Conservation (phyloP, 2,329 filamentous ascomycete genomes). For the Boeremia exigua region DNA sequence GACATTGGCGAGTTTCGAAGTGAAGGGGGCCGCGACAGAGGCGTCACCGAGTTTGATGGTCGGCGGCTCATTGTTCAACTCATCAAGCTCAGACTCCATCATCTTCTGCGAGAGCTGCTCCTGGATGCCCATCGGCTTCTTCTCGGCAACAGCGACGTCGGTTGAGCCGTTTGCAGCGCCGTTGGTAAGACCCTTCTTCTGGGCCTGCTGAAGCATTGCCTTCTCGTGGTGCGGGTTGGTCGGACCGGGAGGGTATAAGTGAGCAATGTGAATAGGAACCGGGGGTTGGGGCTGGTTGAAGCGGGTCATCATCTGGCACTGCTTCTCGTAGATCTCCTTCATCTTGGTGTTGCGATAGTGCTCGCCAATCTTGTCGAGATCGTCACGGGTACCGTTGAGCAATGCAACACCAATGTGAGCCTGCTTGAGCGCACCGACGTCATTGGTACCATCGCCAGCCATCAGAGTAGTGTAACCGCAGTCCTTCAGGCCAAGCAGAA, state of each 20-base stretch:
- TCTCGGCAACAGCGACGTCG: slow-evolving; percentile 40
- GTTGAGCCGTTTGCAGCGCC: slow-evolving; percentile 38
- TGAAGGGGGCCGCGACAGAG: slow-evolving; percentile 96
- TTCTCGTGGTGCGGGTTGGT: slow-evolving; percentile 93
- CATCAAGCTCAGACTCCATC: slow-evolving; percentile 86
- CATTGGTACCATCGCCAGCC: slow-evolving; percentile 98
- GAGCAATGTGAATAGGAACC: slow-evolving; percentile 88
- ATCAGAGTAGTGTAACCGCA: slow-evolving; percentile 98
- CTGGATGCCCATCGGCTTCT: slow-evolving; percentile 72
- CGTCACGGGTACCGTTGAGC: slow-evolving; percentile 90
- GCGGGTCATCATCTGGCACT: slow-evolving; percentile 85
- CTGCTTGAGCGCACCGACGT: slow-evolving; percentile 96
- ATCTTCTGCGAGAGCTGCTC: slow-evolving; percentile 83
- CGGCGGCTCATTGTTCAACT: slow-evolving; percentile 79
- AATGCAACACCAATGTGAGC: slow-evolving; percentile 96
- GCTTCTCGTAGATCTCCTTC: slow-evolving; percentile 99
- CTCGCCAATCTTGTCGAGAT: slow-evolving; percentile 88
- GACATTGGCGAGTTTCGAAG: slow-evolving; percentile 95
- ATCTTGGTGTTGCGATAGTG: slow-evolving; percentile 94
- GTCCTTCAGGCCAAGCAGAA: slow-evolving; percentile 93
- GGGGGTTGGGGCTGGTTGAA: slow-evolving; percentile 96
- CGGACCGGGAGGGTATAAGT: slow-evolving; percentile 90
- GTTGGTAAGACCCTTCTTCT: slow-evolving; percentile 72
- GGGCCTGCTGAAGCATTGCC: slow-evolving; percentile 84
- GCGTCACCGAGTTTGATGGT: slow-evolving; percentile 97